These are phyloP conservation scores for Pueraria montana DNA, from an alignment of 306 rosid genomes.

Conservation along the genomic window DNA sequence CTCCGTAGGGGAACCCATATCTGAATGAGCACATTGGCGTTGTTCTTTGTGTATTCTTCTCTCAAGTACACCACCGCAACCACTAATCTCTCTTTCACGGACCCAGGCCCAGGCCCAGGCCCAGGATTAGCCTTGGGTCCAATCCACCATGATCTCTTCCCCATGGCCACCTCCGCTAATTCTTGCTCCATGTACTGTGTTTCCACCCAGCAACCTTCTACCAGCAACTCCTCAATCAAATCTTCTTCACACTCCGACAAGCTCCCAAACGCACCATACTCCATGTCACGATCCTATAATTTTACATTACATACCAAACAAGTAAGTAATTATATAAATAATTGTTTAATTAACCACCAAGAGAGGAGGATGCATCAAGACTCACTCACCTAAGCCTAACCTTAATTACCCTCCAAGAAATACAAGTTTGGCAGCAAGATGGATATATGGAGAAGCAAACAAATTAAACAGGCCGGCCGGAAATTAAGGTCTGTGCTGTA, in stretches of 20 bases:
- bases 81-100: slow-evolving; percentile 63
- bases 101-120: too few species aligned
- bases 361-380: not conserved
- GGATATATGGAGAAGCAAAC: too few species aligned
- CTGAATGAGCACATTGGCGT: slow-evolving; percentile 56
- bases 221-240: slow-evolving; percentile 54
- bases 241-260: slow-evolving; percentile 37
- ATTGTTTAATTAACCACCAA: not conserved
- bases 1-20: slow-evolving; percentile 63
- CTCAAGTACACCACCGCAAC: slow-evolving; percentile 57
- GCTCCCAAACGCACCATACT: slow-evolving; percentile 42
- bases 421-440: too few species aligned
- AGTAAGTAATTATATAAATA: not conserved
- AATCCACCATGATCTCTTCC: slow-evolving; percentile 65
- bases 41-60: slow-evolving; percentile 55
- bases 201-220: slow-evolving; percentile 65
- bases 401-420: too few species aligned
- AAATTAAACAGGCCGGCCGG: too few species aligned
- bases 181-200: too few species aligned
- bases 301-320: not conserved
- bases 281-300: slow-evolving; percentile 43
- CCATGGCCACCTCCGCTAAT: slow-evolving; percentile 9
- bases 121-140: slow-evolving; percentile 50
- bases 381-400: not conserved
- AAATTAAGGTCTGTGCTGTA: too few species aligned